Conservation (phyloP, 768 basidiomycete species). For the Amylocystis lapponica region DNA sequence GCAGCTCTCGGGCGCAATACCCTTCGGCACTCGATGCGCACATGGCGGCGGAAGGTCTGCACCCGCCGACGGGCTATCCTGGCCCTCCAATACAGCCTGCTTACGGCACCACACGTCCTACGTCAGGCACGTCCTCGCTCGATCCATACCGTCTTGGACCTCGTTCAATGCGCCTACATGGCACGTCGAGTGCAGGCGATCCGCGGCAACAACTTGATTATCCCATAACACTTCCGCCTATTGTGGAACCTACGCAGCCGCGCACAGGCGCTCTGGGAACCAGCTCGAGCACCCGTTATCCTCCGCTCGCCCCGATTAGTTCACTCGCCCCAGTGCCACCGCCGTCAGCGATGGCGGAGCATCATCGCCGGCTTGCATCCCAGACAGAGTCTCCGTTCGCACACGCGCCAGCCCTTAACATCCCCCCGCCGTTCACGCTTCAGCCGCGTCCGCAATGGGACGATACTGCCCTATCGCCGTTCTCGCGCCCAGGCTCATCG, state of each 20-base stretch:
- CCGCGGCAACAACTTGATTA: background rate
- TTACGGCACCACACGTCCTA: background rate
- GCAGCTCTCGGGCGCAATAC: background rate
- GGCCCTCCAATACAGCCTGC: too few species aligned
- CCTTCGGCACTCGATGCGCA: background rate
- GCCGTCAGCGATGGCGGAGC: background rate
- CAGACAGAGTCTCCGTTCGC: conserved; percentile 3
- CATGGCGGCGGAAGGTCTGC: background rate
- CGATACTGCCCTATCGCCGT: conserved; percentile 31
- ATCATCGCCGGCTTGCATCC: background rate
- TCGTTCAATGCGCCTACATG: background rate
- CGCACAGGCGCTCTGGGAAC: background rate
- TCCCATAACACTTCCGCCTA: background rate
- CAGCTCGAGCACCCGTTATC: background rate
- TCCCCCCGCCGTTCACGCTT: conserved; percentile 57
- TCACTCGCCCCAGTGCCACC: background rate
- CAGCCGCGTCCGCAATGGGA: conserved; percentile 69
- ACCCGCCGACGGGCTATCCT: background rate
- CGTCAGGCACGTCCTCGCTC: background rate
- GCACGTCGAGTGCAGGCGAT: background rate
- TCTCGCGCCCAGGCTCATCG: conserved; percentile 18
- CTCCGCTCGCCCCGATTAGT: background rate
- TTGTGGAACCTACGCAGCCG: background rate
- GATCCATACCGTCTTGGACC: background rate
- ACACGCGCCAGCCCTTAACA: conserved; percentile 15